phyloP scores from a whole-genome alignment of 768 basidiomycete species.

The Pulveroboletus ravenelii region DNA sequence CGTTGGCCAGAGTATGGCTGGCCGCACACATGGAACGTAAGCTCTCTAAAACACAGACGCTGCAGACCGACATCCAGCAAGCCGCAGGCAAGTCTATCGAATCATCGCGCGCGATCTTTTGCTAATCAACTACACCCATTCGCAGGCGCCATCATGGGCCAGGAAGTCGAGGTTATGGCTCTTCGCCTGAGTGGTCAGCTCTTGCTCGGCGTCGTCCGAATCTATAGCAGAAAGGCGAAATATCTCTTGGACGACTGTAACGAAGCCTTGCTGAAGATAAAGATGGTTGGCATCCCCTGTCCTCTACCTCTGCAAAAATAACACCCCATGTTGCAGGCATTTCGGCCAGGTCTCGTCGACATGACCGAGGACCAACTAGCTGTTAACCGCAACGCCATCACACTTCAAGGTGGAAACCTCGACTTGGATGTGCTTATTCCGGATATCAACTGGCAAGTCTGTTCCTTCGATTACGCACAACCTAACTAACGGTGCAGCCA shows the following conservation, averaged over 20 bases:
- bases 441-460: constrained; percentile 70
- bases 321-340: constrained; percentile 52
- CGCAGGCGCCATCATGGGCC: constrained; percentile 86
- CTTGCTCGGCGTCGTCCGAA: constrained; percentile 92
- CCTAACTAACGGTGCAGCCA: constrained; percentile 28
- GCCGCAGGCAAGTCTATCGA: constrained; percentile 59
- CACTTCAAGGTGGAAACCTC: constrained; percentile 69
- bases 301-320: not conserved
- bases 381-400: constrained; percentile 85
- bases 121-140: not conserved
- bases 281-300: constrained; percentile 57
- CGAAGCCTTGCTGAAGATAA: constrained; percentile 91
- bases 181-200: constrained; percentile 95
- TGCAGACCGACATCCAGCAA: constrained; percentile 93
- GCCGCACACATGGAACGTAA: constrained; percentile 99
- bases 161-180: constrained; percentile 90
- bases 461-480: not conserved
- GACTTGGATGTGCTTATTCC: constrained; percentile 79
- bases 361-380: constrained; percentile 92
- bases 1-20: constrained; percentile 96
- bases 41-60: constrained; percentile 90
- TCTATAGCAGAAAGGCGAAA: constrained; percentile 97
- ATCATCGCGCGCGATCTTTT: not conserved
- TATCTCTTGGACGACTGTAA: constrained; percentile 98
- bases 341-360: constrained; percentile 92